Conservation (phyloP, 495 filamentous ascomycete species). For the Annulohypoxylon stygium region DNA sequence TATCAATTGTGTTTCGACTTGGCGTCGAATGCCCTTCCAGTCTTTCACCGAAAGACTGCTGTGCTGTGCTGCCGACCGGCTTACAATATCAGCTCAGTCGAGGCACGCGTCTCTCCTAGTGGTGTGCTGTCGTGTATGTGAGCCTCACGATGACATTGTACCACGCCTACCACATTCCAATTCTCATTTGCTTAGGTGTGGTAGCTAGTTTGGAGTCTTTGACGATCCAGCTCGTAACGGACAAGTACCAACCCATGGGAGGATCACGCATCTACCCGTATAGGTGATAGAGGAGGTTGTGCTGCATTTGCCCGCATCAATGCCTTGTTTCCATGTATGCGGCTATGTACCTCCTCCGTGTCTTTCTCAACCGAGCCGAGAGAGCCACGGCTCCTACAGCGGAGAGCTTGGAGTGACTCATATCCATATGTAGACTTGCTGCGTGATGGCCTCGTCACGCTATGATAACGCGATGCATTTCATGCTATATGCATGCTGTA, state of each 20-base stretch:
- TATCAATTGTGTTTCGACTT: conserved; percentile 21
- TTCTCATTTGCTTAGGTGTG: conserved; percentile 23
- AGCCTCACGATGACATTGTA: conserved; percentile 29
- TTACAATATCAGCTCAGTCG: conserved; percentile 27
- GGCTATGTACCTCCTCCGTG: conserved; percentile 29
- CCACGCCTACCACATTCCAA: conserved; percentile 17
- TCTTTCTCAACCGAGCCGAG: conserved; percentile 28
- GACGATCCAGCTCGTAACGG: conserved; percentile 24
- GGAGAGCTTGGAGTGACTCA: conserved; percentile 36
- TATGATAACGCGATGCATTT: conserved; percentile 27
- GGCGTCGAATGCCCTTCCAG: conserved; percentile 37
- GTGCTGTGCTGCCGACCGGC: conserved; percentile 25
- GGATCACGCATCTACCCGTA: conserved; percentile 46
- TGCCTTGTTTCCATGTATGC: conserved; percentile 44
- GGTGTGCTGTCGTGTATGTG: conserved; percentile 20
- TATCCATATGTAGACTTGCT: conserved; percentile 34
- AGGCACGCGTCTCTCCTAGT: conserved; percentile 7
- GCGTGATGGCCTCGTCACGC: conserved; percentile 34
- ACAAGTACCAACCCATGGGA: conserved; percentile 19
- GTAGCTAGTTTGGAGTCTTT: conserved; percentile 10
- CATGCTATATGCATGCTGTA: conserved; percentile 2
- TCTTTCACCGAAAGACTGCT: conserved; percentile 45
- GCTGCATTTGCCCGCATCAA: conserved; percentile 51
- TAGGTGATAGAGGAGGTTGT: conserved; percentile 36
- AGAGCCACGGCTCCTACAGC: conserved; percentile 23